Evolutionary conservation across 192 early-diverging fungal genomes (phyloP).

Genomic region (Geranomyces michiganensis): DNA sequence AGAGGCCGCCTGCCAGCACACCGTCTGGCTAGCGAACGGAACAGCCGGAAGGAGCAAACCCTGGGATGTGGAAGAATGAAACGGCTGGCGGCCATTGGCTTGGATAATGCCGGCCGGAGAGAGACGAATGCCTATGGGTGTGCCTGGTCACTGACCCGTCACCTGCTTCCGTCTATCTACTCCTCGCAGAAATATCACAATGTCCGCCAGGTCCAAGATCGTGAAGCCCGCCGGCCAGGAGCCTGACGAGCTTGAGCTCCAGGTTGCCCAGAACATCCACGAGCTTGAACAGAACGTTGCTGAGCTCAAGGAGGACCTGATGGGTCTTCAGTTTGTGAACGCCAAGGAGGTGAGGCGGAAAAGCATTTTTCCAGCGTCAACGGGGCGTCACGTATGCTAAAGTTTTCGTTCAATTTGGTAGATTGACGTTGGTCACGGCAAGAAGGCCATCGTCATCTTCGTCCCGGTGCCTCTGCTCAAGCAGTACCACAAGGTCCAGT

Average conservation of each 20-base stretch:
- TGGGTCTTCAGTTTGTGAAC: slow-evolving; percentile 88
- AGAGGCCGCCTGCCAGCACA: no score
- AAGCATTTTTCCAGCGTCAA: no score
- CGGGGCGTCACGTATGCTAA: no score
- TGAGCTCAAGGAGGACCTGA: slow-evolving; percentile 96
- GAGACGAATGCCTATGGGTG: not conserved
- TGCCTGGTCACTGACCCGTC: not conserved
- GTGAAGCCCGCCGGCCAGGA: slow-evolving; percentile 59
- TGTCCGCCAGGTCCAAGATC: slow-evolving; percentile 63
- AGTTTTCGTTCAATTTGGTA: no score
- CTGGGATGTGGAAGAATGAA: not conserved
- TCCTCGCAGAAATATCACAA: slow-evolving; percentile 31
- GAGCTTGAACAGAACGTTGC: slow-evolving; percentile 94
- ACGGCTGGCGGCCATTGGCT: not conserved
- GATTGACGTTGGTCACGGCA: slow-evolving; percentile 90
- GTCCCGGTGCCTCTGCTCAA: slow-evolving; percentile 95
- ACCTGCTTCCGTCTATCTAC: not conserved
- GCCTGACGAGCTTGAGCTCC: slow-evolving; percentile 86
- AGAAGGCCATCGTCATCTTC: slow-evolving; percentile 96
- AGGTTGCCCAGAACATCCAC: slow-evolving; percentile 93
- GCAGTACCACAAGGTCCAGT: slow-evolving; percentile 96
- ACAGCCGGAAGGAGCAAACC: not conserved
- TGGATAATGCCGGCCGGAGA: not conserved
- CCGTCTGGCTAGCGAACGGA: not conserved
- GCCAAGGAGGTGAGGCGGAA: slow-evolving; percentile 87